These are phyloP conservation scores for Pistacia integerrima DNA, from an alignment of 345 rosid species.

Conservation along the genomic window DNA sequence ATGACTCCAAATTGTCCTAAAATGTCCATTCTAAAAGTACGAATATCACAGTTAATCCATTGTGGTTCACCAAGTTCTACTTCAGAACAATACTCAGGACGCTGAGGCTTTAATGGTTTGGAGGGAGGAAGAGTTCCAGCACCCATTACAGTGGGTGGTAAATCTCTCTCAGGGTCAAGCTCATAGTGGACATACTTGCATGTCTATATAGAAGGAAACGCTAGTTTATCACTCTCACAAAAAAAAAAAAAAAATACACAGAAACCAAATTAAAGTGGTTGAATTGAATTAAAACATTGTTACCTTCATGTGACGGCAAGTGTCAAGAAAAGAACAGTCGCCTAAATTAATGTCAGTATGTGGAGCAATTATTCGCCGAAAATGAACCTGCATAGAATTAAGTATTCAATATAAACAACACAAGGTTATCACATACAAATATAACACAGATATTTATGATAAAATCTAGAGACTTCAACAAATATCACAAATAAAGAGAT, in stretches of 20 bases:
- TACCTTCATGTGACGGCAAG: constrained; percentile 99
- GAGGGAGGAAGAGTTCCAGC: constrained; percentile 49
- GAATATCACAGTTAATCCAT: constrained; percentile 96
- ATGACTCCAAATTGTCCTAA: constrained; percentile 96
- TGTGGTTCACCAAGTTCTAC: constrained; percentile 98
- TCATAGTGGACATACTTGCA: constrained; percentile 98
- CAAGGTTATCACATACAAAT: background rate
- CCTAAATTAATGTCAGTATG: constrained; percentile 93
- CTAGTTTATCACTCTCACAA: background rate
- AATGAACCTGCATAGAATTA: constrained; percentile 73
- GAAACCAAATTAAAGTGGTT: constrained; percentile 13
- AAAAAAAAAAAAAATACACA: background rate
- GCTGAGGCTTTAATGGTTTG: constrained; percentile 78
- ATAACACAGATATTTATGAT: background rate
- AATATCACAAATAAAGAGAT: background rate
- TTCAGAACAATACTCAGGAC: constrained; percentile 96
- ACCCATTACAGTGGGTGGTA: constrained; percentile 54
- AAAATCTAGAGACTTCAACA: background rate
- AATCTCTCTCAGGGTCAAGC: constrained; percentile 87
- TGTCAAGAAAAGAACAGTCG: constrained; percentile 98
- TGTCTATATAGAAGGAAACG: constrained; percentile 50
- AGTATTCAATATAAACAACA: background rate
- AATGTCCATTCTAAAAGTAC: constrained; percentile 90
- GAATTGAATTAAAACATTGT: constrained; percentile 9
- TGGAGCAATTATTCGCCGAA: constrained; percentile 88